phyloP scores from a whole-genome alignment of 2,329 filamentous ascomycete species.

The Celoporthe dispersa region DNA sequence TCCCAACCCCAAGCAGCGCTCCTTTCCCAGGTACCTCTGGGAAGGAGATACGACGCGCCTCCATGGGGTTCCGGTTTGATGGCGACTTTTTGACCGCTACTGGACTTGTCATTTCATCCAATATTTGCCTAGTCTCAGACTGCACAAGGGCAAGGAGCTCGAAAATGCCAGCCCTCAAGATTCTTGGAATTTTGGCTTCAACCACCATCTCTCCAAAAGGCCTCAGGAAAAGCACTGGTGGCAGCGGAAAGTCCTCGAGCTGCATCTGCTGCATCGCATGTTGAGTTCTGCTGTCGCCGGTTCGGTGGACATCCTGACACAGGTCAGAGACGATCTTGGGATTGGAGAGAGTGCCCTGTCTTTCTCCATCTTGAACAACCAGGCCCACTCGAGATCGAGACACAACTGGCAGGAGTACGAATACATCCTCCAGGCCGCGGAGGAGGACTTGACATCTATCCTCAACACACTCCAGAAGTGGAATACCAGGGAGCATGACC shows the following conservation, averaged over 20 bases:
- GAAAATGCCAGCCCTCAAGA: not conserved
- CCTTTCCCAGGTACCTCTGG: slow-evolving; percentile 12
- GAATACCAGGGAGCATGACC: slow-evolving; percentile 35
- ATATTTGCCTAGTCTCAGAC: slow-evolving; percentile 9
- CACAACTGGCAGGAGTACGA: slow-evolving; percentile 16
- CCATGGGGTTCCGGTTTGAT: slow-evolving; percentile 36
- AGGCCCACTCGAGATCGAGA: not conserved
- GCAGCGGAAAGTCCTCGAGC: slow-evolving; percentile 38
- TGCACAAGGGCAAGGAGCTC: no score
- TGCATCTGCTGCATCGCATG: slow-evolving; percentile 35
- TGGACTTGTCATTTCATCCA: slow-evolving; percentile 40
- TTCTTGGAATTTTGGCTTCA: not conserved
- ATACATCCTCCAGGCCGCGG: slow-evolving; percentile 7
- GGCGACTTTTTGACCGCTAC: slow-evolving; percentile 41
- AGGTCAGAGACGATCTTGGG: slow-evolving; percentile 8
- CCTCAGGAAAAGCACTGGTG: slow-evolving; percentile 31
- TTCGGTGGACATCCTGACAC: not conserved
- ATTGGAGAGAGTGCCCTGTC: not conserved
- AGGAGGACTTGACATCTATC: slow-evolving; percentile 14
- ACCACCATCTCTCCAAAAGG: not conserved
- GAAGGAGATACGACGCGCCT: slow-evolving; percentile 29
- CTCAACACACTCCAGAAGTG: slow-evolving; percentile 29
- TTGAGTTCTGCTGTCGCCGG: not conserved
- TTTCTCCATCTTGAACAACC: not conserved
- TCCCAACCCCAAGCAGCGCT: not conserved